A percentile compares a stretch with the other conserved stretches of the same genome.
Evolutionary conservation across 495 filamentous ascomycete genomes (phyloP).

Genomic region (Xylaria sp.): DNA sequence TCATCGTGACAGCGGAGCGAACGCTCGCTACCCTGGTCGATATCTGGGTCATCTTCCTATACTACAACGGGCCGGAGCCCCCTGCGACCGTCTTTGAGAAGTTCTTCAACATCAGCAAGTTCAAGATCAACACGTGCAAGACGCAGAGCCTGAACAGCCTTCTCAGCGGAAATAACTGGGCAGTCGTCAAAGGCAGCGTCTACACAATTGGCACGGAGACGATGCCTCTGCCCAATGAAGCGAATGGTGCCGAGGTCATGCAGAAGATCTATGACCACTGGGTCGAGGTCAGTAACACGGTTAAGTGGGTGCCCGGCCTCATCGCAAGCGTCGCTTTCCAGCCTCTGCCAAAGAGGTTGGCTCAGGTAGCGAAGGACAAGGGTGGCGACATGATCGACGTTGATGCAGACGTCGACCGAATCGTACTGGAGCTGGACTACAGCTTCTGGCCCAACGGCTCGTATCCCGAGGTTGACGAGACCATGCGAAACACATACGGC

Average conservation of each 20-base stretch:
- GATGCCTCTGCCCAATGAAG: constrained; percentile 53
- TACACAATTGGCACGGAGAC: constrained; percentile 65
- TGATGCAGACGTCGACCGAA: constrained; percentile 58
- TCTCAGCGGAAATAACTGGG: constrained; percentile 51
- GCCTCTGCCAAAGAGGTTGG: constrained; percentile 59
- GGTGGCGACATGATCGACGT: constrained; percentile 62
- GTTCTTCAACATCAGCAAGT: constrained; percentile 58
- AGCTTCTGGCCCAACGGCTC: constrained; percentile 54
- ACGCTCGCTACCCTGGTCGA: constrained; percentile 51
- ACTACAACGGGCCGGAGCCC: constrained; percentile 65
- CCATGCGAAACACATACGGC: constrained; percentile 52
- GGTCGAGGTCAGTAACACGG: constrained; percentile 50
- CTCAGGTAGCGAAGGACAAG: constrained; percentile 53
- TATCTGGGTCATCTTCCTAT: constrained; percentile 68
- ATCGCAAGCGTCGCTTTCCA: constrained; percentile 64
- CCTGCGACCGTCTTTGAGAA: constrained; percentile 62
- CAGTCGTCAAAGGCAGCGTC: constrained; percentile 46
- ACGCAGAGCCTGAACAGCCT: constrained; percentile 61
- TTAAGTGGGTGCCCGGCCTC: constrained; percentile 53
- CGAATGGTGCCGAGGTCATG: constrained; percentile 49
- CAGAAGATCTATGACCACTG: constrained; percentile 60
- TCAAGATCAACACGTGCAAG: constrained; percentile 54
- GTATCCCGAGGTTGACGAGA: constrained; percentile 56
- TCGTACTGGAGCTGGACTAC: constrained; percentile 65
- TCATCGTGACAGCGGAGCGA: constrained; percentile 63